These are phyloP conservation scores for Luvunga scandens DNA, from an alignment of 345 rosid species.

Conservation along the genomic window DNA sequence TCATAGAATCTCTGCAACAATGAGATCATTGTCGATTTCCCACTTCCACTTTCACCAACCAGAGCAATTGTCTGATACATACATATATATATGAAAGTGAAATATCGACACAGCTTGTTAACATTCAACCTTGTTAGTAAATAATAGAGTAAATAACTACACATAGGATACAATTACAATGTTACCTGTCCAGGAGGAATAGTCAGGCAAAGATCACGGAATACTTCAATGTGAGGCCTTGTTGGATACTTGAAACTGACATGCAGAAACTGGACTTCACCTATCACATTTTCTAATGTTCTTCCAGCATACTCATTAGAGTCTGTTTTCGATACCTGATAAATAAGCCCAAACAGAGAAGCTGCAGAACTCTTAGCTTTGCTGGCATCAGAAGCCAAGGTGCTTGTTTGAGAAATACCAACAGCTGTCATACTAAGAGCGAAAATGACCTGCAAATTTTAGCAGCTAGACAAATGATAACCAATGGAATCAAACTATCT, in stretches of 20 bases:
- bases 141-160: too few relatives aligned
- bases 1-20: conserved; percentile 40
- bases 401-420: too few relatives aligned
- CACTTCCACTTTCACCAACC: conserved; percentile 51
- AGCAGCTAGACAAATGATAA: not conserved
- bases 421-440: conserved; percentile 27
- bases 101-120: too few relatives aligned
- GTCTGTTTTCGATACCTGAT: conserved; percentile 29
- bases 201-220: conserved; percentile 25
- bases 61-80: conserved; percentile 33
- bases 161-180: too few relatives aligned
- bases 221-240: conserved; percentile 36
- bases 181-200: conserved; percentile 43
- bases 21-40: conserved; percentile 35
- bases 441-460: conserved; percentile 31
- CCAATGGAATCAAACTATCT: too few relatives aligned
- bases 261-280: conserved; percentile 30
- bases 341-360: conserved; percentile 12
- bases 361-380: conserved; percentile 7
- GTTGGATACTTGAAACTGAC: conserved; percentile 34
- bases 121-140: too few relatives aligned
- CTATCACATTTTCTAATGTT: conserved; percentile 21
- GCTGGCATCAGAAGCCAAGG: conserved; percentile 6
- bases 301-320: conserved; percentile 22
- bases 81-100: too few relatives aligned